Evolutionary conservation across 1,284 basidiomycete genomes (phyloP).

Genomic region (Athelia sp.): DNA sequence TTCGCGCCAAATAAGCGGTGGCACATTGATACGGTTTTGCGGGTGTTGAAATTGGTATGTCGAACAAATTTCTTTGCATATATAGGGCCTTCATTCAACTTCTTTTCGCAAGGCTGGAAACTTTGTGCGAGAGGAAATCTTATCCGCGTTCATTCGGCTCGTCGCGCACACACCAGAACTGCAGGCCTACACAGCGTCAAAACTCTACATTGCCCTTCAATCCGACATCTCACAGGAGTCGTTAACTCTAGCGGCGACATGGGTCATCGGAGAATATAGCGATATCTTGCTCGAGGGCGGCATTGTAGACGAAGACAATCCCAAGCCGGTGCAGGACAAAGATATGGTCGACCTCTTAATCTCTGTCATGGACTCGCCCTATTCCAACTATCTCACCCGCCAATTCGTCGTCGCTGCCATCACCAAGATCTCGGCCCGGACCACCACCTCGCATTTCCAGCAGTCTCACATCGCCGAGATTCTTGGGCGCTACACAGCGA

Average conservation of each 20-base stretch:
- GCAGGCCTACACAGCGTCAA: constrained; percentile 93
- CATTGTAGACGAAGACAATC: constrained; percentile 83
- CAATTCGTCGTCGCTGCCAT: constrained; percentile 91
- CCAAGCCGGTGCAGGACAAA: constrained; percentile 72
- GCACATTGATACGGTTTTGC: constrained; percentile 97
- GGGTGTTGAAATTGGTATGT: constrained; percentile 87
- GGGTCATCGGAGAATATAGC: constrained; percentile 97
- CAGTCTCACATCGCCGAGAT: constrained; percentile 76
- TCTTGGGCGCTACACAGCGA: constrained; percentile 76
- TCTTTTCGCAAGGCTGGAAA: constrained; percentile 77
- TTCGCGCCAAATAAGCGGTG: constrained; percentile 98
- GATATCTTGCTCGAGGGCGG: constrained; percentile 88
- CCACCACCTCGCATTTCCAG: constrained; percentile 58
- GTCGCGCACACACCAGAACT: constrained; percentile 97
- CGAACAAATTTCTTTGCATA: neutral
- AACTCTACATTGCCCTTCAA: constrained; percentile 85
- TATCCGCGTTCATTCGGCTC: constrained; percentile 93
- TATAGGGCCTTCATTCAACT: too few relatives aligned
- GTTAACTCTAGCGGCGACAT: constrained; percentile 88
- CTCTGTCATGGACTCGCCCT: constrained; percentile 89
- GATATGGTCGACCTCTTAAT: constrained; percentile 86
- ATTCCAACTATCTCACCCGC: constrained; percentile 86
- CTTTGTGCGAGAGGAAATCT: constrained; percentile 94
- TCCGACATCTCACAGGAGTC: constrained; percentile 96
- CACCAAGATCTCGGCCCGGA: constrained; percentile 86